Evolutionary conservation across 306 rosid species (phyloP).

Genomic region (Quercus robur): DNA sequence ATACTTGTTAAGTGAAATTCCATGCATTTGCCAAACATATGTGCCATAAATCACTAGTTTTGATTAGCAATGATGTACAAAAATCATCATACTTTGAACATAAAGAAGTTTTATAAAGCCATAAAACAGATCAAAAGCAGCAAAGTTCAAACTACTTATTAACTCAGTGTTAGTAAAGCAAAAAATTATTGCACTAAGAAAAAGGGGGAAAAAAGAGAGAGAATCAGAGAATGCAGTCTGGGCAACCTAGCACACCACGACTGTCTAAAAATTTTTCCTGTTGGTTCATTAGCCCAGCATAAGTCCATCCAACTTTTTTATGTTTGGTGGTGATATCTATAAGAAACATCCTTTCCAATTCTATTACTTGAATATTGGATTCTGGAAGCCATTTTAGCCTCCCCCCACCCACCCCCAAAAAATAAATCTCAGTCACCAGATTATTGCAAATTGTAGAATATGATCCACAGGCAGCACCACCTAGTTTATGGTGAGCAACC

Average conservation of each 20-base stretch:
- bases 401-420: no score
- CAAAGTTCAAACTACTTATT: neutral
- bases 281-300: neutral
- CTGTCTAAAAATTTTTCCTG: neutral
- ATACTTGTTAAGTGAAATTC: neutral
- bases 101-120: neutral
- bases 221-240: neutral
- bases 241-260: neutral
- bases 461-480: conserved; percentile 1
- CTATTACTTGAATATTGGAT: neutral
- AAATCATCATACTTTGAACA: neutral
- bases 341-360: neutral
- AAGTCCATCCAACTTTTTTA: neutral
- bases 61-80: neutral
- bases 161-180: neutral
- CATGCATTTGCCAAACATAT: no score
- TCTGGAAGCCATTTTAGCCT: conserved; percentile 7
- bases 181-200: neutral
- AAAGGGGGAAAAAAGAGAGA: neutral
- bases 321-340: neutral
- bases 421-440: no score
- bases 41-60: neutral
- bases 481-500: neutral
- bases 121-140: neutral
- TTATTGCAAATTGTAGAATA: neutral